Base-by-base conservation (phyloP, 169 alveolate species). In the Plasmodium gonderi region DNA sequence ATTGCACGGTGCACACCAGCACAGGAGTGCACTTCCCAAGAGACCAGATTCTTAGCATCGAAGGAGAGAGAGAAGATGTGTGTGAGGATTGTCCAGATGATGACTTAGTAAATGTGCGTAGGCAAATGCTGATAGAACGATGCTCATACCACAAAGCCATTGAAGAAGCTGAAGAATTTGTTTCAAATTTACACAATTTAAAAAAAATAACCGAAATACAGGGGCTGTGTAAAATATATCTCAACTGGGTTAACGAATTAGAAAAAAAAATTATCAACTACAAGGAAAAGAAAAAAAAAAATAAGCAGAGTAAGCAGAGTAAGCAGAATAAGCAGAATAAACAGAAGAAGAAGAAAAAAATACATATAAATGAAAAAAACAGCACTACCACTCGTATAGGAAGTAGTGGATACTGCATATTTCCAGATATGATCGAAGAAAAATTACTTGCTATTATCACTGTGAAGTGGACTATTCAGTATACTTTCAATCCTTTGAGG, bases 121-220 rank as follows among this genome's bases (percentile, higher is more conserved):
- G 97, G 51, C 97, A 95, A 77, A 91, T 92, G 75, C 51, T 95
- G 31, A 95, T 95, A 20, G 97, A 87, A 67, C 60, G 93, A 67
- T 87, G 85, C 5, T 87, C 93, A 11, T 87, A 87, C 40, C 78
- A 87, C 33, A 87, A 87, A 33, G 93, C 93, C 23, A 87, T 87
- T 36, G 93, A 87, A 67, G 93, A 87, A 60, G 93, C 93, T n/a
- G 93, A 87, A 11, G 93, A 87, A 31, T 87, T 87, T 67, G 89
- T 87, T 42, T 87, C 93, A 12, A 87, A 87, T 60, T 45, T 87
- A 26, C 93, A 87, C 68, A 49, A 87, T 20, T 60, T 87, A 65
- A 87, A 87, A 47, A 87, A 87, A 33, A 68, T 87, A 23, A 87
- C 93, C 14, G 93, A 87, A 87, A 87, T 87, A 0, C 80, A 68